Conservation (phyloP, 257 asterid genomes). For the Solanum acaule region DNA sequence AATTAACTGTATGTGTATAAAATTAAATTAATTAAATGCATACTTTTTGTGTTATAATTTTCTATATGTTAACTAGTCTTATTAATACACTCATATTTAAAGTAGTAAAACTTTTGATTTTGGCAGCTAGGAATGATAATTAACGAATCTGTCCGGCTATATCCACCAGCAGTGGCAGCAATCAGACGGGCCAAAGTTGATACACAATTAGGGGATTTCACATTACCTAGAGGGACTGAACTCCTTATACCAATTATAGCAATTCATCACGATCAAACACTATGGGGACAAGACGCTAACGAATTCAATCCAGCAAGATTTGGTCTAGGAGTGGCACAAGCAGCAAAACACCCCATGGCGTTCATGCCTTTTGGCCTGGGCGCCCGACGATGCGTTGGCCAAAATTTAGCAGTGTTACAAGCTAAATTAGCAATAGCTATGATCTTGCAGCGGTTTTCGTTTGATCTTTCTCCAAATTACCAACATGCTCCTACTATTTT, state of each 20-base stretch:
- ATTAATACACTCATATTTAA: too few species aligned
- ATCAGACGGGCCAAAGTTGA: constrained; percentile 70
- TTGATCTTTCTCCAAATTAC: constrained; percentile 41
- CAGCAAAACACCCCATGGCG: constrained; percentile 8
- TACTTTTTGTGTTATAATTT: too few species aligned
- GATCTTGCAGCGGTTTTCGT: constrained; percentile 46
- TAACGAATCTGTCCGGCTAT: constrained; percentile 57
- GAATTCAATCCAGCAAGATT: constrained; percentile 64
- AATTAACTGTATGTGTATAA: background rate
- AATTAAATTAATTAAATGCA: too few species aligned
- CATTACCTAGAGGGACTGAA: constrained; percentile 54
- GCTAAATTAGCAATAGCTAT: constrained; percentile 69
- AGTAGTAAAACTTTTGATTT: background rate
- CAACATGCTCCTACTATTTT: constrained; percentile 68
- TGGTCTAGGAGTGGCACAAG: constrained; percentile 16
- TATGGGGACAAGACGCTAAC: constrained; percentile 71
- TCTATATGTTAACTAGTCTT: too few species aligned
- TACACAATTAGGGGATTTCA: constrained; percentile 47
- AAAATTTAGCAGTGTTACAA: constrained; percentile 62
- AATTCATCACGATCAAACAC: constrained; percentile 47
- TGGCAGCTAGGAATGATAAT: constrained; percentile 63
- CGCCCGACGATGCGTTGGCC: constrained; percentile 70
- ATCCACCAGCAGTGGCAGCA: constrained; percentile 71
- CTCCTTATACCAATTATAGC: constrained; percentile 71
- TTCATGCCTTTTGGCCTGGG: constrained; percentile 77